Base-by-base conservation (phyloP, 1,139 yeast species). In the Geotrichum phurueaensis region DNA sequence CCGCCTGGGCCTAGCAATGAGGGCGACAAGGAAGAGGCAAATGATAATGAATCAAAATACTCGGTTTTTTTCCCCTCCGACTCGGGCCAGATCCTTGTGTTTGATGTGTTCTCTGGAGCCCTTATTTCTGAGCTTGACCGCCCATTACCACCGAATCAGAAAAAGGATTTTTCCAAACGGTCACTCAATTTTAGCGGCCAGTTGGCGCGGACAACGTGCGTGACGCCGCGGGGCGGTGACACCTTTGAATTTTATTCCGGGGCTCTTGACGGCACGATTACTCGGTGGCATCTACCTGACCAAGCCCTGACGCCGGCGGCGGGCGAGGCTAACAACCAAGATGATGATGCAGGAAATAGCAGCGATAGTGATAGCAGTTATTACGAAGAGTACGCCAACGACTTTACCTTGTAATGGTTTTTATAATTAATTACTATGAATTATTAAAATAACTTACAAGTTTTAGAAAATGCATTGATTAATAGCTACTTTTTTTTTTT, bases 31-130 rank as follows among this genome's bases (percentile, higher is more conserved):
- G 31, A 51, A 23, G 83, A 80, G 62, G 69, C 81, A 25, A 9
- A 33, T 7, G n/a, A 18, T 18, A 27, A 33, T 33, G 15, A 33
- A 33, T 13, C 10, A 13, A 39, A 18, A 18, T 87, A 84, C 63
- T 80, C 83, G 68, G 71, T 89, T 52, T 75, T 89, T 70, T 84
- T 84, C 66, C 90, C 95, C 3, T 81, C 94, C 0, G 97, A 91
- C 69, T 85, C 81, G 63, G 95, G 96, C 3, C 96, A 90, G 67
- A 74, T 91, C 0, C 80, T 86, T 56, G 79, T 89, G 55, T 86
- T 80, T 66, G 78, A 89, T 29, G 78, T 84, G 0, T 72, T 78
- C 3, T 87, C 85, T 63, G 96, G 96, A 0, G 84, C 83, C 65
- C 73, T 86, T 60, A 80, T 84, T 13, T 76, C 81, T 4, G 71